Base-by-base conservation (phyloP, 805 yeast species). In the Barnettozyma vustinii region DNA sequence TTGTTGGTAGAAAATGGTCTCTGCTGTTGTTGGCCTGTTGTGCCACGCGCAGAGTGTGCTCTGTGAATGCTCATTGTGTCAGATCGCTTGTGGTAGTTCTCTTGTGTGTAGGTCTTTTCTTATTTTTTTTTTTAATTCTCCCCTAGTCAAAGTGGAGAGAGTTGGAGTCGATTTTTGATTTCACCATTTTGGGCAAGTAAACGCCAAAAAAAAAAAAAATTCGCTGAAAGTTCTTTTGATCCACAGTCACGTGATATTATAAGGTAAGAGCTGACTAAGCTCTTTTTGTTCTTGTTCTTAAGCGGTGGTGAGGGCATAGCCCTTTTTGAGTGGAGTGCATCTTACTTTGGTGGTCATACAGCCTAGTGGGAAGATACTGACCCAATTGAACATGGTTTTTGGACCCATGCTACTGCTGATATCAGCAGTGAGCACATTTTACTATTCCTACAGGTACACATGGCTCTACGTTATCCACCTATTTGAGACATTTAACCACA, bases 1-100 rank as follows among this genome's bases (percentile, higher is more conserved):
- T 85, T 85, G 62, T 82, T 82, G 3, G 81, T 71, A 7, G 90
- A 83, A 46, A 81, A 68, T 2, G 73, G 75, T 54, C 75, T 67
- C 32, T 40, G 40, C 21, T 21, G 18, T 3, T 42, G 35, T 26
- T 27, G 46, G 33, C 42, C 45, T 50, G 9, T 27, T n/a, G 21
- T 3, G n/a, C 23, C 40, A 16, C 46, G 50, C 3, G 50, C 45
- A 16, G 56, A 52, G 19, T 46, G 27, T 16, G 55, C 45, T 51
- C 59, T 52, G 42, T 56, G 57, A 12, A 56, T 36, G 45, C 56
- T 48, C 59, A 56, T 55, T 33, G 10, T 26, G 20, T 6, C 9
- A 30, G 23, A 9, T 21, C 23, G 21, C n/a, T 15, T 20, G 32
- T 26, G 40, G 25, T 25, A 26, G 26, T 21, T 30, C 20, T 37